Evolutionary conservation across 2,329 filamentous ascomycete genomes (phyloP), one percentile per base, ranked within the genome.

Genomic region (Volutella citrinella): DNA sequence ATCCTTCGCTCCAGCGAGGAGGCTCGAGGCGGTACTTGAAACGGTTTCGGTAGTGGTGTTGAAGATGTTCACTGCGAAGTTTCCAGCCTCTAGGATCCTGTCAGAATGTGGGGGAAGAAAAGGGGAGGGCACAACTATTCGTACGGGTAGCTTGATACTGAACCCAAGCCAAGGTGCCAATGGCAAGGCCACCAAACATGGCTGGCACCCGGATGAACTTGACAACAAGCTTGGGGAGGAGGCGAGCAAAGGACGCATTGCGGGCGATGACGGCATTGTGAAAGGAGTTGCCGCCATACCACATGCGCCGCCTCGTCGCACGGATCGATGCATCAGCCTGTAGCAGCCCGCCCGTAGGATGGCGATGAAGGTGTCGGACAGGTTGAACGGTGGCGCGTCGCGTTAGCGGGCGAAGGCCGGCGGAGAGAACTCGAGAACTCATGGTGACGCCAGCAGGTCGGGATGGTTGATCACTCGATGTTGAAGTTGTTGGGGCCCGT

Each of bases 141-240:
- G 44, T 75, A 90, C 86, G 86, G 36, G 83, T 81, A 44, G 93
- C 91, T 64, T 98, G 93, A 59, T 98, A 97, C 59, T 98, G 93
- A 30, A 98, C 68, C 75, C 95, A 98, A 17, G 89, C 89, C 39
- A 94, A 68, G 4, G 86, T 87, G 11, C 87, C 90, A 47, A 98
- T 78, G 55, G 89, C 87, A 28, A 90, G 77, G 25, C 88, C 89
- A 25, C 91, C 93, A 54, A 95, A 90, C 68, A 96, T 84, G 38
- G 93, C 93, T 14, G 93, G 93, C 34, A 95, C 72, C 36, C 89
- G 80, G 21, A 82, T 76, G 50, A 98, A 84, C 68, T 96, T 98
- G 56, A 93, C 65, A n/a, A 93, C 81, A 31, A 98, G 73, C 59
- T 87, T 91, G 3, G 94, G 94, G 19, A 98, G 68, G 40, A 82